Evolutionary conservation across 192 early-diverging fungal species (phyloP), one percentile per base, ranked within the genome.

Genomic region (Podila epicladia): DNA sequence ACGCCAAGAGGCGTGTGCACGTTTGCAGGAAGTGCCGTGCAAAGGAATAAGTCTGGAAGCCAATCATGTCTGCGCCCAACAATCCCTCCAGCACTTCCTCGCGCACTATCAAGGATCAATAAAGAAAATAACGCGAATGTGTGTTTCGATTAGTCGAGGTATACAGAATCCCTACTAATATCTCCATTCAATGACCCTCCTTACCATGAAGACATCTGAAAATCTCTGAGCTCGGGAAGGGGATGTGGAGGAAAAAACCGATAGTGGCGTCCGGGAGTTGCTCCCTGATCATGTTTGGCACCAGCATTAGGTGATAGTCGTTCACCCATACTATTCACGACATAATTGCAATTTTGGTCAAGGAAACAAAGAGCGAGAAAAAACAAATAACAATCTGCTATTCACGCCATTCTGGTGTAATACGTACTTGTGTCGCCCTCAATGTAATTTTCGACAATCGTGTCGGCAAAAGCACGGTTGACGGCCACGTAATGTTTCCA

Each of bases 231-330:
- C 92, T 94, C 33, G 97, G 97, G 83, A 99, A 99, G 0, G 97
- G 97, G 51, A 97, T 95, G 77, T 99, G 97, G 65, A 99, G 82
- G 72, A 98, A 99, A 85, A 99, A 98, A 1, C 96, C 97, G 62
- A 99, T 95, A 29, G 91, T 93, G 35, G 97, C 97, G 22, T 89
- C 73, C 1, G 97, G 97, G 29, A 97, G 76, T 22, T 86, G 88
- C 85, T 95, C 84, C 53, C 97, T 88, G 41, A 99, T 83, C 90
- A 99, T 93, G 58, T 82, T 84, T 7, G 97, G 97, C 22, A 99
- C 89, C 37, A 99, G 86, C 93, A 98, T 94, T 59, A 99, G 85
- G 78, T 99, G 97, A 75, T 99, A 99, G 87, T 99, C 97, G 77
- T 99, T 97, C 72, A 99, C 89, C 96, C 96, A 99, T 65, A 99